These are phyloP conservation scores for Nitzschia sp. DNA, from an alignment of 108 stramenopile species.

Conservation along the genomic window DNA sequence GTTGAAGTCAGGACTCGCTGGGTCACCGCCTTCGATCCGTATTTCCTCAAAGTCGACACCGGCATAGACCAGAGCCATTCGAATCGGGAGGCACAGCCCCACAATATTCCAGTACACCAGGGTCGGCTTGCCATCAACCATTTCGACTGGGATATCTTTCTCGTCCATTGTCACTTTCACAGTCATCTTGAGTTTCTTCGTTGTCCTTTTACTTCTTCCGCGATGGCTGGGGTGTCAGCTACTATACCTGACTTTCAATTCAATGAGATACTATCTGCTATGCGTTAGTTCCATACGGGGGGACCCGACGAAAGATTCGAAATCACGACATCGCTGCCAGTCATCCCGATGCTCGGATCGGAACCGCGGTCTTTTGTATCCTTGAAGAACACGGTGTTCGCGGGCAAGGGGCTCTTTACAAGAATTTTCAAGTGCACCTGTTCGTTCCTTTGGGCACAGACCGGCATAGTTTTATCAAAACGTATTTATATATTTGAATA, in stretches of 20 bases:
- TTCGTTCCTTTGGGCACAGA: too few relatives aligned
- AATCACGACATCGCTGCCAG: too few relatives aligned
- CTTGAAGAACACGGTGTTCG: too few relatives aligned
- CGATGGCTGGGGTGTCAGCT: too few relatives aligned
- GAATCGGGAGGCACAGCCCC: conserved; percentile 20
- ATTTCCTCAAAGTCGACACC: conserved; percentile 32
- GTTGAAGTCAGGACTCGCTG: conserved; percentile 1
- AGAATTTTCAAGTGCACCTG: too few relatives aligned
- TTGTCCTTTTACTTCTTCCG: background rate
- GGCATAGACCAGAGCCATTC: conserved; percentile 24
- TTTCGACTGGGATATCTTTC: conserved; percentile 12
- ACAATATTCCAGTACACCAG: conserved; percentile 39
- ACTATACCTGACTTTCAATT: too few relatives aligned
- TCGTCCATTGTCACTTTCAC: conserved; percentile 16
- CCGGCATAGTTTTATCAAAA: background rate
- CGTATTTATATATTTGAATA: background rate
- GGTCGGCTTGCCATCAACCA: conserved; percentile 28
- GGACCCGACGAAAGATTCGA: background rate
- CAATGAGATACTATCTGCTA: background rate
- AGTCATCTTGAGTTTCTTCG: too few relatives aligned
- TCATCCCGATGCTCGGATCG: too few relatives aligned
- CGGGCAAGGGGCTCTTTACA: too few relatives aligned
- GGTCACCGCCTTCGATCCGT: conserved; percentile 25
- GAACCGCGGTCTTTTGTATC: too few relatives aligned
- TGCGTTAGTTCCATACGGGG: background rate